phyloP scores from a whole-genome alignment of 805 yeast species.

The Zygoascus biomembranicola region DNA sequence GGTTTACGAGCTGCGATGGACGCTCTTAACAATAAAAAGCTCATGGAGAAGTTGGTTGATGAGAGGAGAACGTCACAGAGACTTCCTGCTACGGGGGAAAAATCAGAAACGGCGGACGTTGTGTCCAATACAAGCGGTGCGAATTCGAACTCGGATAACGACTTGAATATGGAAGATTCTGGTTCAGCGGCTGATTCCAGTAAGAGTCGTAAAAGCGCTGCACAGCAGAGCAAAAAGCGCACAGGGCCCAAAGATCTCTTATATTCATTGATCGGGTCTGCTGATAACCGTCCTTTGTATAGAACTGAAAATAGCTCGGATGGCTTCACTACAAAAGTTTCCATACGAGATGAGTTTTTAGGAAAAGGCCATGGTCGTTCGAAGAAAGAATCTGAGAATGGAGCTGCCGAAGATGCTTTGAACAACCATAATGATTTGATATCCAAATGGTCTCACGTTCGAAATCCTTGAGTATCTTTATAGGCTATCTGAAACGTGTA shows the following conservation, averaged over 20 bases:
- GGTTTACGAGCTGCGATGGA: conserved; percentile 79
- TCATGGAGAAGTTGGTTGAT: conserved; percentile 57
- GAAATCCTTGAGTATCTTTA: neutral
- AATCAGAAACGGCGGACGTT: neutral
- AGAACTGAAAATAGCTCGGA: conserved; percentile 3
- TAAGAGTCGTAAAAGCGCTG: neutral
- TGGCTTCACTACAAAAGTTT: conserved; percentile 4
- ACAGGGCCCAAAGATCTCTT: conserved; percentile 14
- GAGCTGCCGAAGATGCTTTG: conserved; percentile 16
- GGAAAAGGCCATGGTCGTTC: conserved; percentile 14
- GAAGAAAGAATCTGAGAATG: conserved; percentile 16
- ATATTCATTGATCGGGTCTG: conserved; percentile 13
- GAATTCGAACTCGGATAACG: neutral
- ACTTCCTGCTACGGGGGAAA: neutral
- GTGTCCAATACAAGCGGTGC: neutral
- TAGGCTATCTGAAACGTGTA: neutral
- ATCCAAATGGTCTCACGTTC: conserved; percentile 4
- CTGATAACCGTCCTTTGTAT: conserved; percentile 12
- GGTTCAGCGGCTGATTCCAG: neutral
- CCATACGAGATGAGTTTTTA: conserved; percentile 9
- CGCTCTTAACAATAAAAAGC: conserved; percentile 51
- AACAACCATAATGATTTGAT: conserved; percentile 6
- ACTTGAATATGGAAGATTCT: neutral
- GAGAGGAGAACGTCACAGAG: conserved; percentile 35
- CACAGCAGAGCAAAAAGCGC: neutral